Base-by-base conservation (phyloP, 257 asterid genomes). In the Nicotiana attenuata region DNA sequence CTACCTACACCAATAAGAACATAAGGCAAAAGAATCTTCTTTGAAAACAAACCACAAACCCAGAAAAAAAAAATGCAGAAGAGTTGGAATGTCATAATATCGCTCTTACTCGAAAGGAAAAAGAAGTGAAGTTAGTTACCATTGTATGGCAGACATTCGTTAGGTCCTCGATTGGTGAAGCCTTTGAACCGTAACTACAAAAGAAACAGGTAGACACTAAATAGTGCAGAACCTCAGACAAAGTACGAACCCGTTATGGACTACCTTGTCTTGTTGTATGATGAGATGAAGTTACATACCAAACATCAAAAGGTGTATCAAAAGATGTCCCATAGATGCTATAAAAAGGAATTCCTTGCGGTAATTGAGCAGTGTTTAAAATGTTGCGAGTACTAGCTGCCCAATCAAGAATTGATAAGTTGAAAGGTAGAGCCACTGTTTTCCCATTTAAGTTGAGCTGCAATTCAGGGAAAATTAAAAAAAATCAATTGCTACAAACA, bases 301-400 rank as follows among this genome's bases (percentile, higher is more conserved):
- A 87, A 84, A 93, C 95, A 85, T 95, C 99, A 45, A 91, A 90
- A 67, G 99, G 98, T 2, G 97, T 95, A 85, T 92, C 99, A 45
- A 78, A 83, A 41, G 93, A 88, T 85, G 92, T 95, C 84, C 99
- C 99, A 10, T 91, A 93, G 82, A 95, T 91, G 93, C 88, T 95
- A 88, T 93, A 95, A 90, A 93, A 93, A 19, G 90, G 64, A 75
- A 93, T 84, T n/a, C 94, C 97, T 38, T 89, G 28, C 0, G 97
- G 99, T 35, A 95, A 87, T 81, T 87, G 90, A 82, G 91, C 86
- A 83, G 82, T 81, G 59, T 89, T 80, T 73, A 93, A 86, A 84
- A 93, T 76, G 87, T 92, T 83, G 22, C 94, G 92, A 61, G 99
- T 95, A 67, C 84, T 93, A 71, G 86, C 82, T 52, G 99, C 99